These are phyloP conservation scores for Neobulgaria alba DNA, from an alignment of 2,329 filamentous ascomycete species.

Conservation along the genomic window DNA sequence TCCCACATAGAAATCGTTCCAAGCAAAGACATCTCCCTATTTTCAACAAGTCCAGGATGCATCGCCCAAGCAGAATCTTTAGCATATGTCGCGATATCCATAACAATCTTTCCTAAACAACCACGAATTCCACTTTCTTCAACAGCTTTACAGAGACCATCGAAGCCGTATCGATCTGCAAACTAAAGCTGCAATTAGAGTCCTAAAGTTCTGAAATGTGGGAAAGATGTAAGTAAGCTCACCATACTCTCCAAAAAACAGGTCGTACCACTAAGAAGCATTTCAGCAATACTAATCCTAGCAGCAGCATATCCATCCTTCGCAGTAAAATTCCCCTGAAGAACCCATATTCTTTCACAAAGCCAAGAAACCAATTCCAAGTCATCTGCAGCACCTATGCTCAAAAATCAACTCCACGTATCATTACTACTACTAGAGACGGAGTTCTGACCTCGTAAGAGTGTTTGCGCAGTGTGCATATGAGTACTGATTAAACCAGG, in stretches of 20 bases:
- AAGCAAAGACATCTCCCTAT: too few relatives aligned
- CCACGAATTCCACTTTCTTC: too few relatives aligned
- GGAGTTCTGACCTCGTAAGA: slow-evolving; percentile 40
- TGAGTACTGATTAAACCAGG: slow-evolving; percentile 43
- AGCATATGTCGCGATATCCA: too few relatives aligned
- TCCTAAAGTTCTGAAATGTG: neutral
- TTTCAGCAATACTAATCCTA: slow-evolving; percentile 40
- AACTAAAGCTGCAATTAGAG: slow-evolving; percentile 30
- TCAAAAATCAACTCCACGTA: too few relatives aligned
- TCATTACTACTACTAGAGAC: neutral
- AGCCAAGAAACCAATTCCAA: slow-evolving; percentile 42
- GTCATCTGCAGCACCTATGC: slow-evolving; percentile 34
- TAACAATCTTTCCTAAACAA: too few relatives aligned
- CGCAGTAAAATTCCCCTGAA: slow-evolving; percentile 36
- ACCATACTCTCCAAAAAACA: slow-evolving; percentile 45
- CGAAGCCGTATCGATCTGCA: slow-evolving; percentile 38
- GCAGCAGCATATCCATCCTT: slow-evolving; percentile 42
- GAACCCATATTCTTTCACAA: slow-evolving; percentile 41
- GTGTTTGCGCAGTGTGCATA: slow-evolving; percentile 40
- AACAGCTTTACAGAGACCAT: slow-evolving; percentile 35
- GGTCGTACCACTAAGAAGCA: slow-evolving; percentile 41
- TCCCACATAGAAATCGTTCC: too few relatives aligned
- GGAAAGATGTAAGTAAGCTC: too few relatives aligned
- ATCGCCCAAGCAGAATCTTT: too few relatives aligned
- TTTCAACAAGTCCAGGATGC: too few relatives aligned